Evolutionary conservation across 2,329 filamentous ascomycete genomes (phyloP).

Genomic region (Ophiostoma perfectum): DNA sequence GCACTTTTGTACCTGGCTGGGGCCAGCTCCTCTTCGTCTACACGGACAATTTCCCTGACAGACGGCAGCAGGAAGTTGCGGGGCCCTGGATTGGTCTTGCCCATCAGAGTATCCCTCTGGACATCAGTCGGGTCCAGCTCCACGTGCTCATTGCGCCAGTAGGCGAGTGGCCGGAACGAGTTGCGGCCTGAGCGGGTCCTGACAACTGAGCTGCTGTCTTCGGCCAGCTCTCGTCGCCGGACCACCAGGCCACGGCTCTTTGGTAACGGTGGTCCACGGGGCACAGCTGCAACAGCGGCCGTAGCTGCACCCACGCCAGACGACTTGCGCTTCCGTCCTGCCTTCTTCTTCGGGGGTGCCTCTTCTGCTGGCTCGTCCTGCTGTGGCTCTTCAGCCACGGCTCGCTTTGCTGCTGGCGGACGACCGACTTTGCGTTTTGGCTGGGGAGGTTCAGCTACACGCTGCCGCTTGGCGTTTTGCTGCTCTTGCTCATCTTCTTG

Average conservation of each 20-base stretch:
- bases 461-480: constrained; percentile 24
- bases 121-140: constrained; percentile 60
- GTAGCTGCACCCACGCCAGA: constrained; percentile 43
- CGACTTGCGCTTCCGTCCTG: constrained; percentile 34
- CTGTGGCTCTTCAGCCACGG: constrained; percentile 8
- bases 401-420: constrained; percentile 15
- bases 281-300: constrained; percentile 41
- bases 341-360: constrained; percentile 13
- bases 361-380: background rate
- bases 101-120: constrained; percentile 38
- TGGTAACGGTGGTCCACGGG: constrained; percentile 52
- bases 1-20: constrained; percentile 30
- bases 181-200: constrained; percentile 70
- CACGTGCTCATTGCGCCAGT: constrained; percentile 78
- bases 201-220: constrained; percentile 43
- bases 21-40: constrained; percentile 54
- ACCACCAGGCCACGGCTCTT: constrained; percentile 52
- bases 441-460: constrained; percentile 14
- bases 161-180: constrained; percentile 72
- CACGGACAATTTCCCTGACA: constrained; percentile 72
- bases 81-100: constrained; percentile 31
- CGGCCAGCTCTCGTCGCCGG: constrained; percentile 39
- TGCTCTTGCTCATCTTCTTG: constrained; percentile 27
- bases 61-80: constrained; percentile 57
- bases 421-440: constrained; percentile 22